Base-by-base conservation (phyloP, 2,329 filamentous ascomycete genomes). In the Esteya vermicola region DNA sequence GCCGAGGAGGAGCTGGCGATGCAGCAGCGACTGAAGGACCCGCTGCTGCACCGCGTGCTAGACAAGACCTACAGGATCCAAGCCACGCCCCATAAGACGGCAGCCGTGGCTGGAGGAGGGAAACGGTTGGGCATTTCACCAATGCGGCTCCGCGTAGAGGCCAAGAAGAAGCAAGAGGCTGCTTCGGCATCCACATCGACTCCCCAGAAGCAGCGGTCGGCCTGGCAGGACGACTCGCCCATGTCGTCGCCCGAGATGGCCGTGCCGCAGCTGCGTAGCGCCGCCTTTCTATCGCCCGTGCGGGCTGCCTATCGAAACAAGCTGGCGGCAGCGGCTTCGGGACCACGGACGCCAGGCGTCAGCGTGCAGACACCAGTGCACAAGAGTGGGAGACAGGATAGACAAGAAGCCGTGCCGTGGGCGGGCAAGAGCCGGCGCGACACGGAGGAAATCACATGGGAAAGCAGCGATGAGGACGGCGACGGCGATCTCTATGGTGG, bases 31-130 rank as follows among this genome's bases (percentile, higher is more conserved):
- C 66, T 65, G 51, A 73, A 76, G 44, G 85, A 95, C 54, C 83
- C 84, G 3, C 67, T 96, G 9, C 70, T 98, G 31, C 89, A 96
- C 57, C 83, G 82, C 43, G 70, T 96, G n/a, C 74, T 93, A 6
- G 88, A 96, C 65, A 95, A 93, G 61, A 95, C 83, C 43, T 98
- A 93, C 63, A 84, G 89, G 25, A 70, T 98, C 20, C 85, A 93
- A 58, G 85, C 89, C 6, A 98, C 91, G 9, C 91, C 91, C 0
- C 78, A 91, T 49, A 80, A 77, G 52, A 52, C 48, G 12, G n/a
- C n/a, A n/a, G n/a, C n/a, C n/a, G n/a, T n/a, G n/a, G n/a, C n/a
- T n/a, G n/a, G n/a, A n/a, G n/a, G n/a, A n/a, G n/a, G n/a, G n/a
- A n/a, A n/a, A n/a, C n/a, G n/a, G n/a, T n/a, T n/a, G 25, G 62